Base-by-base conservation (phyloP, 768 basidiomycete genomes). In the Termitomyces sp. region DNA sequence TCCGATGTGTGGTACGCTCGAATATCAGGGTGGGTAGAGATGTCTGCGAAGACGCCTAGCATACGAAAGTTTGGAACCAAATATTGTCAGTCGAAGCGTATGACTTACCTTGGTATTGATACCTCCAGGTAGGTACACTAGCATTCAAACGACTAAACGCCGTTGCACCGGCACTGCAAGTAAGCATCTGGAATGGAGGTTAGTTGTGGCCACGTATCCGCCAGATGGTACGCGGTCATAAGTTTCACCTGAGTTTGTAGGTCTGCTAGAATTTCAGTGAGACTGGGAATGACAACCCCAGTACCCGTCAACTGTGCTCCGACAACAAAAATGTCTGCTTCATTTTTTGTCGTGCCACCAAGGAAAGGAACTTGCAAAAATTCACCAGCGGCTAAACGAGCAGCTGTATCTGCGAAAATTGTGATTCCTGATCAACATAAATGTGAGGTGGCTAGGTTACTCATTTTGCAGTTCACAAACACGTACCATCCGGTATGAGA, bases 1-100 rank as follows among this genome's bases (percentile, higher is more conserved):
- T 78, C 74, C 0, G 76, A 72, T 0, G 73, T 68, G 38, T 79
- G 78, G 58, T 73, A 77, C 4, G 77, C 73, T 13, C 78, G 72
- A 7, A 77, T 57, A 55, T 74, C 73, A 2, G 71, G 66, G 13
- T 70, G 69, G n/a, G 66, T 65, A 7, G 75, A 74, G n/a, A 78
- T 73, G 46, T 75, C 73, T 2, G 71, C 72, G 64, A 78, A 79
- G 22, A 77, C 66, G 22, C 66, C 76, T 77, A 42, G 35, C 12
- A 12, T 32, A 50, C 4, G 28, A 53, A 18, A 53, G 11, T 24
- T 42, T 28, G 49, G 16, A 18, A 20, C 9, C 6, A 15, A 8
- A 11, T 38, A 12, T 22, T n/a, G 28, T 4, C 9, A 15, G 28
- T 13, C 11, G 33, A 15, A 33, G 4, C 12, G 8, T 13, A 28